Evolutionary conservation across 768 basidiomycete species (phyloP).

Genomic region (Clitopilus hobsonii): DNA sequence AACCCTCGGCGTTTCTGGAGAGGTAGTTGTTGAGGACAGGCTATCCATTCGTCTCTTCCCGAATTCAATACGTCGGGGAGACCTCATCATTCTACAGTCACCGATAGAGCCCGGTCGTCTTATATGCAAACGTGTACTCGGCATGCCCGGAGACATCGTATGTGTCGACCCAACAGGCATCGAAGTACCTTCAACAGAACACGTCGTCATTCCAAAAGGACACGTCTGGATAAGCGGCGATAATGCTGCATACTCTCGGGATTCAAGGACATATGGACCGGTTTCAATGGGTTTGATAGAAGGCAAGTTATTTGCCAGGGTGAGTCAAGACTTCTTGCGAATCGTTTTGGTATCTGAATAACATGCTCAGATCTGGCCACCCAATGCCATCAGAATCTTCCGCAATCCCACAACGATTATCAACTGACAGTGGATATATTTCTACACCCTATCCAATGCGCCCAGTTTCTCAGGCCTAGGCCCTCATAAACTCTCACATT

Average conservation of each 20-base stretch:
- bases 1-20: constrained; percentile 56
- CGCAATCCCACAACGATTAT: constrained; percentile 36
- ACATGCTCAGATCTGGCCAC: constrained; percentile 39
- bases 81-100: constrained; percentile 68
- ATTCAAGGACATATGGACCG: constrained; percentile 92
- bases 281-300: constrained; percentile 78
- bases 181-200: constrained; percentile 60
- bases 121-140: constrained; percentile 88
- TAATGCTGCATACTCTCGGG: constrained; percentile 76
- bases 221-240: constrained; percentile 92
- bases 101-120: constrained; percentile 61
- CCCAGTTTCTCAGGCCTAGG: background rate
- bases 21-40: constrained; percentile 61
- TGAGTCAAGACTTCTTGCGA: too few relatives aligned
- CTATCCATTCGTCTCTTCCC: constrained; percentile 50
- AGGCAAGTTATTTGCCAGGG: constrained; percentile 62
- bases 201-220: constrained; percentile 76
- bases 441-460: background rate
- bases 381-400: constrained; percentile 32
- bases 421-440: constrained; percentile 15
- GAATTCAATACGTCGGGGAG: constrained; percentile 58
- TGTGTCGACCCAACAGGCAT: constrained; percentile 83
- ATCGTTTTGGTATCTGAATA: too few relatives aligned
- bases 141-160: constrained; percentile 83
- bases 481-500: background rate